A percentile compares a stretch with the other conserved stretches of the same genome.
phyloP scores from a whole-genome alignment of 768 basidiomycete species.

The Hypholoma sublateritium region DNA sequence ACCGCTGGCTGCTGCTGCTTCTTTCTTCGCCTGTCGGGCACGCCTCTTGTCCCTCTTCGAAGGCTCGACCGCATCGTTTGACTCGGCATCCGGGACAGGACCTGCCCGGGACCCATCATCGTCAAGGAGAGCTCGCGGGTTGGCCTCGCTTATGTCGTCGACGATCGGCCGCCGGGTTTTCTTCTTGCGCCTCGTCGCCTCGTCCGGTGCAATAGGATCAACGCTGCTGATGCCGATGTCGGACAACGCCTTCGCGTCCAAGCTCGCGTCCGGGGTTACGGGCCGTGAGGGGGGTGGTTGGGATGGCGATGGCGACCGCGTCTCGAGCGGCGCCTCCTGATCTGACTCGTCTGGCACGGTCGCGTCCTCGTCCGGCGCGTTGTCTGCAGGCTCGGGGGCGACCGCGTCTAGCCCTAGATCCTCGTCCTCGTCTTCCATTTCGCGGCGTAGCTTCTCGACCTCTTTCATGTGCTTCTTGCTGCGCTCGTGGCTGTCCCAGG shows the following conservation, averaged over 20 bases:
- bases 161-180: background rate
- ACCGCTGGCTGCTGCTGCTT: constrained; percentile 31
- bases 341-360: no score
- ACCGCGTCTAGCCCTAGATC: constrained; percentile 55
- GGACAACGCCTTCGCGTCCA: background rate
- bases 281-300: background rate
- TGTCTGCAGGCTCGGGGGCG: constrained; percentile 17
- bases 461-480: constrained; percentile 93
- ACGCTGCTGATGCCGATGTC: background rate
- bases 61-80: constrained; percentile 19
- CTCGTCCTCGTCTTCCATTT: constrained; percentile 77
- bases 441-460: constrained; percentile 70
- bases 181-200: background rate
- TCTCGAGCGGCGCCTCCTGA: background rate
- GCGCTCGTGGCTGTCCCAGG: constrained; percentile 95
- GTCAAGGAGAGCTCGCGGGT: background rate
- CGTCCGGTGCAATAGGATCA: background rate
- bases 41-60: constrained; percentile 84
- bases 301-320: background rate
- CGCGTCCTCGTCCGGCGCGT: background rate
- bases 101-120: constrained; percentile 1
- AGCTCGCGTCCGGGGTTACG: background rate
- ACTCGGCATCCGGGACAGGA: constrained; percentile 2
- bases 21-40: constrained; percentile 76
- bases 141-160: background rate